Percentiles rank a stretch among this genome's conserved stretches.
Conservation (phyloP, 768 basidiomycete species). For the button mushroom (Agaricus bisporus) region DNA sequence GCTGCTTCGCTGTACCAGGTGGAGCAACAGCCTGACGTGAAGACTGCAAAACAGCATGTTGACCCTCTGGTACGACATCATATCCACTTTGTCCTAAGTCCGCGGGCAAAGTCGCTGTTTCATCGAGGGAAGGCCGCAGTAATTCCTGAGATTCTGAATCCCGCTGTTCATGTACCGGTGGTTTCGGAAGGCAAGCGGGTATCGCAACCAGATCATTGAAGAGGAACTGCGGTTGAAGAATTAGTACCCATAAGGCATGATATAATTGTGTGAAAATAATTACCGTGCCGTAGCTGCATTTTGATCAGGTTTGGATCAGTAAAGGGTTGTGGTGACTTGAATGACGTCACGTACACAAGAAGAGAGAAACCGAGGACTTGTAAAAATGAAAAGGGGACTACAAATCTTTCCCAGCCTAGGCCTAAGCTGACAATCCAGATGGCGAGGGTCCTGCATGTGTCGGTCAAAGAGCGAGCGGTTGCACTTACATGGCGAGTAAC, state of each 20-base stretch:
- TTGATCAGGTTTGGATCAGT: slow-evolving; percentile 1
- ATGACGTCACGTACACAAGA: slow-evolving; percentile 65
- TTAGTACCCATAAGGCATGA: background rate
- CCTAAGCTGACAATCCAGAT: slow-evolving; percentile 93
- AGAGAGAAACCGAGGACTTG: slow-evolving; percentile 83
- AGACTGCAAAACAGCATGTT: slow-evolving; percentile 22
- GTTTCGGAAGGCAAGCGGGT: slow-evolving; percentile 57
- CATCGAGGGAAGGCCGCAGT: slow-evolving; percentile 51
- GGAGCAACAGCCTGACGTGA: slow-evolving; percentile 1
- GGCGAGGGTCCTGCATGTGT: slow-evolving; percentile 91
- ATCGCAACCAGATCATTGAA: slow-evolving; percentile 79
- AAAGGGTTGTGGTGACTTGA: background rate
- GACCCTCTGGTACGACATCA: slow-evolving; percentile 65
- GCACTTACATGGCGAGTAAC: slow-evolving; percentile 93
- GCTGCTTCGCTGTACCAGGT: background rate
- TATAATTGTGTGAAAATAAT: slow-evolving; percentile 18
- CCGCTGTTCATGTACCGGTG: slow-evolving; percentile 23
- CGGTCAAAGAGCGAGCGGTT: slow-evolving; percentile 85
- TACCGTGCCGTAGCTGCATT: slow-evolving; percentile 77
- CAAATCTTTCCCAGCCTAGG: slow-evolving; percentile 84
- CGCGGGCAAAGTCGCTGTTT: slow-evolving; percentile 77
- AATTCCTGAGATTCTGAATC: slow-evolving; percentile 53
- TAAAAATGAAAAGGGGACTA: slow-evolving; percentile 76
- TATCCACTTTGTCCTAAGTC: slow-evolving; percentile 80
- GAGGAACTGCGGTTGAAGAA: slow-evolving; percentile 51